phyloP scores from a whole-genome alignment of 148 eudicot genomes.

The Vaccinium vitisidaea region DNA sequence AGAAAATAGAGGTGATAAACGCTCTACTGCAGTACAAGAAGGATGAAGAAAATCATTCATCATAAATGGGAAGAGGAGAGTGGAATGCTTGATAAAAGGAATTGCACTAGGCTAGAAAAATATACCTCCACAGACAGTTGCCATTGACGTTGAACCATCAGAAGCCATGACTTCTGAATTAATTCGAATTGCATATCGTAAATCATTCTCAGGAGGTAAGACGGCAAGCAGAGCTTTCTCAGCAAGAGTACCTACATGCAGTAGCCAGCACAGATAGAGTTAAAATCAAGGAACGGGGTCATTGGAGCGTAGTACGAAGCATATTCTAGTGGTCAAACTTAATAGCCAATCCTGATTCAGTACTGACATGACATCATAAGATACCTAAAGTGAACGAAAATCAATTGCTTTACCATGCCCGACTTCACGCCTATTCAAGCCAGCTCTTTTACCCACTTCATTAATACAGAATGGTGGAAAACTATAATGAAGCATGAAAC shows the following conservation, averaged over 20 bases:
- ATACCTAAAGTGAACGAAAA: neutral
- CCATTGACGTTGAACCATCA: slow-evolving; percentile 99
- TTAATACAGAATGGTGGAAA: slow-evolving; percentile 93
- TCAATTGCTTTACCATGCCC: slow-evolving; percentile 77
- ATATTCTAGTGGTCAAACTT: neutral
- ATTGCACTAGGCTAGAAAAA: slow-evolving; percentile 14
- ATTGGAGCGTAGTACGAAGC: neutral
- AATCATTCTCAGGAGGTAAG: slow-evolving; percentile 84
- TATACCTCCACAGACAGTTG: slow-evolving; percentile 96
- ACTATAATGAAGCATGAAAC: slow-evolving; percentile 97
- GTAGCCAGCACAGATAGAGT: slow-evolving; percentile 9
- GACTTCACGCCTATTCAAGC: slow-evolving; percentile 93
- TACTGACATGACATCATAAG: slow-evolving; percentile 10
- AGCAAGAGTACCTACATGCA: slow-evolving; percentile 83
- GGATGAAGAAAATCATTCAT: neutral
- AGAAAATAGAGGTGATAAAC: neutral
- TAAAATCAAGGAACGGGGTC: neutral
- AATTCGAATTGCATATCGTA: slow-evolving; percentile 75
- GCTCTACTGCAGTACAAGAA: neutral
- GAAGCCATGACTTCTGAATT: slow-evolving; percentile 99
- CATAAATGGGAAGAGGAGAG: neutral
- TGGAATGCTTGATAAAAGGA: slow-evolving; percentile 3
- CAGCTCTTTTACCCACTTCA: slow-evolving; percentile 89
- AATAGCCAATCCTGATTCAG: neutral
- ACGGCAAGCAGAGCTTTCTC: slow-evolving; percentile 97